Evolutionary conservation across 805 yeast species (phyloP).

Genomic region (Candida golubevii): DNA sequence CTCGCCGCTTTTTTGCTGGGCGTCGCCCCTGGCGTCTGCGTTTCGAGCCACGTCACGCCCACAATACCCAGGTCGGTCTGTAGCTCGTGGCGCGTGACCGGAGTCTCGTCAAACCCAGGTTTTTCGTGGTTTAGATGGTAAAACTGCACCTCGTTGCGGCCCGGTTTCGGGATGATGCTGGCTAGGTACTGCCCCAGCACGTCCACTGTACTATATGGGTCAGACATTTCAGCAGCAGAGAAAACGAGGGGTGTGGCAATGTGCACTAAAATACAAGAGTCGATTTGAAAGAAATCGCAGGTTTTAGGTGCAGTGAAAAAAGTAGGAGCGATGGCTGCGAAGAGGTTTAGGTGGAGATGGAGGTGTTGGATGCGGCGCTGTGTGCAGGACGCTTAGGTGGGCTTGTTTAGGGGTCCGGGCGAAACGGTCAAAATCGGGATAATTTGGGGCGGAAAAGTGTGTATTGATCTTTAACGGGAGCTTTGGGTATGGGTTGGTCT

Average conservation of each 20-base stretch:
- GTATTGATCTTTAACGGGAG: too few species aligned
- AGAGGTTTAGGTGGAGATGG: background rate
- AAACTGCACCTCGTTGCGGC: slow-evolving; percentile 45
- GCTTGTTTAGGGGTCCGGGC: too few species aligned
- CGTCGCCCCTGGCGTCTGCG: background rate
- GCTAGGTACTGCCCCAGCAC: slow-evolving; percentile 31
- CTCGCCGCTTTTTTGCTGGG: slow-evolving; percentile 6
- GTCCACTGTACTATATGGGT: slow-evolving; percentile 23
- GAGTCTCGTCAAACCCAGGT: slow-evolving; percentile 14
- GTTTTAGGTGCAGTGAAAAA: background rate
- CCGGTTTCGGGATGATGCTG: slow-evolving; percentile 38
- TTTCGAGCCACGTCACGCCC: slow-evolving; percentile 34
- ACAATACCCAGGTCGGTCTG: slow-evolving; percentile 36
- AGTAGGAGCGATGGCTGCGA: slow-evolving; percentile 3
- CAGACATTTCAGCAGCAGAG: slow-evolving; percentile 7
- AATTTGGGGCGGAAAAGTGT: background rate
- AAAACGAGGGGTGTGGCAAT: background rate
- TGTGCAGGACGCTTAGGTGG: slow-evolving; percentile 1
- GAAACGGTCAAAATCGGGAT: background rate
- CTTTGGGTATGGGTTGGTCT: too few species aligned
- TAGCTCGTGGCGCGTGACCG: slow-evolving; percentile 36
- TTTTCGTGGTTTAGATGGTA: slow-evolving; percentile 20
- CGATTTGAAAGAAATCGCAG: background rate
- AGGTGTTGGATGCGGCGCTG: background rate
- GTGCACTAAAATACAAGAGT: background rate